Conservation (phyloP, 805 yeast genomes). For the Pichia ethanolica region DNA sequence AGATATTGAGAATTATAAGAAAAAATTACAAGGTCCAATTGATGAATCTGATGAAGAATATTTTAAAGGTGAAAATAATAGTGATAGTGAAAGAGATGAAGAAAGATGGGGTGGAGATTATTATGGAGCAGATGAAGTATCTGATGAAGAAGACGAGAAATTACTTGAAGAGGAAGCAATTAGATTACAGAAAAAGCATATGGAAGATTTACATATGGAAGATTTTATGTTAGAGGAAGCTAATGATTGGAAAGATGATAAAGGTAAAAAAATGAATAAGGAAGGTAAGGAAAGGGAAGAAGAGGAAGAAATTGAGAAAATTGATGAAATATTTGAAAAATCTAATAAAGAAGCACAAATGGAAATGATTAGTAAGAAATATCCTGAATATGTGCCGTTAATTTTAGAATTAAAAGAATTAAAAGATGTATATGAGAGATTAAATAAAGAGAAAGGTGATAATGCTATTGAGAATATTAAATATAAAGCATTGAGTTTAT, state of each 20-base stretch:
- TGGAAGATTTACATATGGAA: conserved; percentile 66
- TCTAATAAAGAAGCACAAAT: conserved; percentile 33
- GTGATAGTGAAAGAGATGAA: conserved; percentile 24
- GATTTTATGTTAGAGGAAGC: conserved; percentile 74
- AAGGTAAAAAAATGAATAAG: conserved; percentile 39
- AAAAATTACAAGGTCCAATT: conserved; percentile 33
- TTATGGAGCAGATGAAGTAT: conserved; percentile 58
- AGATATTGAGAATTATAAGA: conserved; percentile 28
- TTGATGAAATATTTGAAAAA: conserved; percentile 36
- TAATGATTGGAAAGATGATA: conserved; percentile 59
- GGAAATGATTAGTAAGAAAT: conserved; percentile 48
- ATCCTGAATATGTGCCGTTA: conserved; percentile 82
- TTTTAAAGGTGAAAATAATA: conserved; percentile 32
- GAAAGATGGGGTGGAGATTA: conserved; percentile 44
- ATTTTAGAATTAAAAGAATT: conserved; percentile 49
- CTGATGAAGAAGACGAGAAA: conserved; percentile 70
- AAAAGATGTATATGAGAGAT: conserved; percentile 34
- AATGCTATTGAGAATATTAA: conserved; percentile 41
- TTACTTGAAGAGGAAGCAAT: conserved; percentile 83
- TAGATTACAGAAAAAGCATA: conserved; percentile 73
- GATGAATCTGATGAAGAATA: conserved; percentile 42
- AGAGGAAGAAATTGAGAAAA: conserved; percentile 33
- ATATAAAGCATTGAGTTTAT: conserved; percentile 64
- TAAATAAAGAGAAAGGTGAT: conserved; percentile 23
- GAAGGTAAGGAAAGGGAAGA: conserved; percentile 29